Evolutionary conservation across 2,329 filamentous ascomycete genomes (phyloP).

Genomic region (Hymenoscyphus repandus): DNA sequence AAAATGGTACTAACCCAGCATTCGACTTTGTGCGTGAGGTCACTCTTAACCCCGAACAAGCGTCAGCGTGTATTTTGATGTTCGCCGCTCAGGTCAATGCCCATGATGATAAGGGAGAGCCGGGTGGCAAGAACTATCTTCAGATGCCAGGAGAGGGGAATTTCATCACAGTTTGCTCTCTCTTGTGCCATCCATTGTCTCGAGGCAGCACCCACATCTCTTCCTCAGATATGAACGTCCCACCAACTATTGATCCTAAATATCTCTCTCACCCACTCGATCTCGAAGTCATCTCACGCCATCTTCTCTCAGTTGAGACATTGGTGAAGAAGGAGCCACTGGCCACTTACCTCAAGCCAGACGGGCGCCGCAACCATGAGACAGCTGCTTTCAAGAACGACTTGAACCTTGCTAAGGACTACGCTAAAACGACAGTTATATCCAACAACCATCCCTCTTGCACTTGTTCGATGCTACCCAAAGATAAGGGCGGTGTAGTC

Average conservation of each 20-base stretch:
- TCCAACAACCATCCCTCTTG: conserved; percentile 32
- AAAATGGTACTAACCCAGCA: neutral
- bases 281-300: conserved; percentile 31
- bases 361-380: conserved; percentile 36
- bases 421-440: neutral
- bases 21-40: conserved; percentile 1
- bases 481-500: conserved; percentile 46
- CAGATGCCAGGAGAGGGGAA: neutral
- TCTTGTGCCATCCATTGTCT: conserved; percentile 34
- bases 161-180: neutral
- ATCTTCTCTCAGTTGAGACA: conserved; percentile 10
- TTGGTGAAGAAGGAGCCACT: neutral
- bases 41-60: neutral
- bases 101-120: neutral
- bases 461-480: conserved; percentile 48
- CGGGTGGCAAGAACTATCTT: conserved; percentile 21
- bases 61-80: neutral
- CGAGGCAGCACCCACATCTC: conserved; percentile 38
- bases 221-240: conserved; percentile 31
- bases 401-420: neutral
- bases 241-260: conserved; percentile 38
- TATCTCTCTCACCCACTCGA: conserved; percentile 41
- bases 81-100: conserved; percentile 2
- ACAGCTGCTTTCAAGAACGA: neutral
- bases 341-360: conserved; percentile 30